phyloP scores from a whole-genome alignment of 1,284 basidiomycete species.

The Leccinum griseonigrum region DNA sequence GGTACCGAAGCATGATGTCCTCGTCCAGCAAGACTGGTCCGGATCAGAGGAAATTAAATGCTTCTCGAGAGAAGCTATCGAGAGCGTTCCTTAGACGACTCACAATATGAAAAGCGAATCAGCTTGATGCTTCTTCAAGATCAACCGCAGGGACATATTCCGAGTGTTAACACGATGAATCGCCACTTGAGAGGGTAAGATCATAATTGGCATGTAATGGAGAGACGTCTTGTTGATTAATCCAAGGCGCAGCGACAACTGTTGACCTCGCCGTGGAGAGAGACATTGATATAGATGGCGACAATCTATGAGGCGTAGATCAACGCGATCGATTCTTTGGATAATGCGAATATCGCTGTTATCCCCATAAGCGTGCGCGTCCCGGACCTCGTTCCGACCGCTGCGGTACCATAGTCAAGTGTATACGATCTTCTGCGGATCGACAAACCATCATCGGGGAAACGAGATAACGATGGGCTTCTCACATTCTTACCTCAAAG shows the following conservation, averaged over 20 bases:
- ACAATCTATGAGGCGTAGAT: background rate
- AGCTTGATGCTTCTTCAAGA: background rate
- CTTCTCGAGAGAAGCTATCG: background rate
- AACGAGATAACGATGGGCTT: background rate
- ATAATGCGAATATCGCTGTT: background rate
- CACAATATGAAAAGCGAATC: background rate
- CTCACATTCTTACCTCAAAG: background rate
- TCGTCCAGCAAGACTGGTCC: background rate
- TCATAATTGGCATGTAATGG: background rate
- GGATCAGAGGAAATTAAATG: background rate
- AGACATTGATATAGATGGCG: background rate
- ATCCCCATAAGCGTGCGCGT: background rate
- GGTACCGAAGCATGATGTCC: background rate
- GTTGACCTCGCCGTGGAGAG: background rate
- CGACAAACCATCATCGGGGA: constrained; percentile 7
- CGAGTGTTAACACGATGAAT: background rate
- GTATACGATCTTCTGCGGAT: constrained; percentile 12
- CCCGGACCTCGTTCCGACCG: constrained; percentile 2
- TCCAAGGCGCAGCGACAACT: background rate
- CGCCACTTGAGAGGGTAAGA: background rate
- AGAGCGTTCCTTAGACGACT: background rate
- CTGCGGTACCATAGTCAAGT: background rate
- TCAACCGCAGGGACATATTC: background rate
- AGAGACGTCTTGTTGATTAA: background rate
- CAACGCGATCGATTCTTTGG: constrained; percentile 7